A percentile compares a stretch with the other conserved stretches of the same genome.
phyloP scores from a whole-genome alignment of 73 alveolate species.

The Loxodes magnus region DNA sequence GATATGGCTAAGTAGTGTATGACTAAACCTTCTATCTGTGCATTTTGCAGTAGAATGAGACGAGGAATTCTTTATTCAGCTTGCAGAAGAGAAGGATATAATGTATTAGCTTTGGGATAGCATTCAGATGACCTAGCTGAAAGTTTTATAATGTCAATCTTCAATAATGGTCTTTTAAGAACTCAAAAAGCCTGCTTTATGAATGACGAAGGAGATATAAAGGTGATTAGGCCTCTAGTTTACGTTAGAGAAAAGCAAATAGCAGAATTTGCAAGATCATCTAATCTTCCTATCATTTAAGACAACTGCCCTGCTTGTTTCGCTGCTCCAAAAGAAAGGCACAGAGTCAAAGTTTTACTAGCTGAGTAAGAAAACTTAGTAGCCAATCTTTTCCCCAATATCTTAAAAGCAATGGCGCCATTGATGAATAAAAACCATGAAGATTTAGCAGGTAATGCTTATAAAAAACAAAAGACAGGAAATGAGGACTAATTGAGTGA shows the following conservation, averaged over 20 bases:
- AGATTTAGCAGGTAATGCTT: not conserved
- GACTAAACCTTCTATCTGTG: conserved; percentile 84
- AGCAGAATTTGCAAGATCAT: conserved; percentile 62
- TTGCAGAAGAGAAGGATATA: conserved; percentile 81
- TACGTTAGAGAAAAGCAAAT: conserved; percentile 85
- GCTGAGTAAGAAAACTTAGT: conserved; percentile 78
- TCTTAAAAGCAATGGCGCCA: conserved; percentile 16
- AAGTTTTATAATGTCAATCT: conserved; percentile 91
- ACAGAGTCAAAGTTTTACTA: conserved; percentile 77
- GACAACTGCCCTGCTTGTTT: conserved; percentile 99
- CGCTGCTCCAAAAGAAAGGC: conserved; percentile 95
- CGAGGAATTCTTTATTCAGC: conserved; percentile 91
- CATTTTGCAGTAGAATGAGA: conserved; percentile 97
- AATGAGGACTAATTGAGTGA: conserved; percentile 8
- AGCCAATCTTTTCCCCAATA: conserved; percentile 62
- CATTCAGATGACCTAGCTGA: conserved; percentile 98
- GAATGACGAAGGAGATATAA: conserved; percentile 79
- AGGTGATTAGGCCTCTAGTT: conserved; percentile 95
- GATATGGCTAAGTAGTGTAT: conserved; percentile 69
- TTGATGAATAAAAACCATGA: conserved; percentile 12
- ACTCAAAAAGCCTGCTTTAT: conserved; percentile 92
- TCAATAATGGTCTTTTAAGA: conserved; percentile 88
- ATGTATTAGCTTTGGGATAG: conserved; percentile 88
- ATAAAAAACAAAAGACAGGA: not conserved
- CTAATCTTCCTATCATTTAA: conserved; percentile 87